Conservation (phyloP, 108 stramenopile genomes). For the Pseudonitzschia delicatissima region DNA sequence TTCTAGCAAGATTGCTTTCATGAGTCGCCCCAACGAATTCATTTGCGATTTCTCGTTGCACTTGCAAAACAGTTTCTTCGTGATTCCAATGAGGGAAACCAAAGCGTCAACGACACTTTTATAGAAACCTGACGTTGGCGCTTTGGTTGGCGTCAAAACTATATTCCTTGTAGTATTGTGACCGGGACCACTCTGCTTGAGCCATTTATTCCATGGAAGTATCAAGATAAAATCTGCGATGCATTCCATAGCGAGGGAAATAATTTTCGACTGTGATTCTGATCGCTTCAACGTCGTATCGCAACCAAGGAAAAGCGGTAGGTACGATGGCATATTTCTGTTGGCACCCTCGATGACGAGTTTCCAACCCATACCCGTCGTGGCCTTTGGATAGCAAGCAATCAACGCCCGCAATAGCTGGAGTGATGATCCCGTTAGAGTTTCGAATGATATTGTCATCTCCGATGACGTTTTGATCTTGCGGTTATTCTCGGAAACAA, state of each 20-base stretch:
- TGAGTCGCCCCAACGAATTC: background rate
- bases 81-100: background rate
- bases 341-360: slow-evolving; percentile 6
- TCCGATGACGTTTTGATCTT: background rate
- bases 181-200: background rate
- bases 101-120: slow-evolving; percentile 16
- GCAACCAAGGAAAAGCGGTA: background rate
- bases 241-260: slow-evolving; percentile 11
- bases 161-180: background rate
- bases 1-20: slow-evolving; percentile 10
- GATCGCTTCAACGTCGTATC: background rate
- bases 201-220: slow-evolving; percentile 26
- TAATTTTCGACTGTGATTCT: background rate
- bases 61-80: background rate
- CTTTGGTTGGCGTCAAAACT: background rate
- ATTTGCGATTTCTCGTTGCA: background rate
- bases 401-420: slow-evolving; percentile 1
- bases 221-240: slow-evolving; percentile 13
- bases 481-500: background rate
- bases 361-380: slow-evolving; percentile 13
- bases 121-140: slow-evolving; percentile 20
- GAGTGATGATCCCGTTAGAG: slow-evolving; percentile 3
- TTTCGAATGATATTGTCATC: background rate
- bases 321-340: background rate
- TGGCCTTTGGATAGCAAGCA: slow-evolving; percentile 13